Evolutionary conservation across 495 filamentous ascomycete species (phyloP).

Genomic region (Penicillium lividum): DNA sequence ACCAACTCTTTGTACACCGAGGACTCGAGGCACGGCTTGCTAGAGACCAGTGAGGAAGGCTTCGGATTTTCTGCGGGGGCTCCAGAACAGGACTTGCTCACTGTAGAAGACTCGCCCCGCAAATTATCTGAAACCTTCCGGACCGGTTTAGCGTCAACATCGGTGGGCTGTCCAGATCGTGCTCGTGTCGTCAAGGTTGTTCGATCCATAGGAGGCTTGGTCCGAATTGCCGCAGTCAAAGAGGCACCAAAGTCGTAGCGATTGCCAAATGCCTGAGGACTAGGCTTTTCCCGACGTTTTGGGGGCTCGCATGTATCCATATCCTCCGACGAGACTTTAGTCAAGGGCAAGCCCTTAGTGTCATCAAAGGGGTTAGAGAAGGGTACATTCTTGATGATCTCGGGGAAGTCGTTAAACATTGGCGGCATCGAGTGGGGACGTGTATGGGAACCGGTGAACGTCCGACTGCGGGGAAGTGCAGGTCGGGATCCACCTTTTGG

Average conservation of each 20-base stretch:
- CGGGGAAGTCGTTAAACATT: slow-evolving; percentile 70
- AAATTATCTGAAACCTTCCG: slow-evolving; percentile 16
- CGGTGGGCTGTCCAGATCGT: slow-evolving; percentile 26
- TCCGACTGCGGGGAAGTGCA: slow-evolving; percentile 74
- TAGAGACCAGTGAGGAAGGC: slow-evolving; percentile 51
- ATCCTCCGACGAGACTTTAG: slow-evolving; percentile 31
- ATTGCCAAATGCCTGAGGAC: slow-evolving; percentile 79
- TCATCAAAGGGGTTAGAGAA: slow-evolving; percentile 58
- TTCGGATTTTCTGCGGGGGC: slow-evolving; percentile 31
- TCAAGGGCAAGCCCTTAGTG: slow-evolving; percentile 52
- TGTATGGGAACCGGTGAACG: slow-evolving; percentile 42
- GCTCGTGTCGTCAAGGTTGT: slow-evolving; percentile 45
- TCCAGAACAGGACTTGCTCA: slow-evolving; percentile 22
- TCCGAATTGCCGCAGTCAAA: slow-evolving; percentile 76
- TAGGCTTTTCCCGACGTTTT: slow-evolving; percentile 57
- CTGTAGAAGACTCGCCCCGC: slow-evolving; percentile 20
- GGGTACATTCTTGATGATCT: slow-evolving; percentile 55
- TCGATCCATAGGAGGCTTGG: slow-evolving; percentile 54
- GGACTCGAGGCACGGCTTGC: slow-evolving; percentile 73
- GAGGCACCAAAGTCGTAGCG: slow-evolving; percentile 94
- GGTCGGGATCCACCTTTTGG: slow-evolving; percentile 57
- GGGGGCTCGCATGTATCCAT: slow-evolving; percentile 45
- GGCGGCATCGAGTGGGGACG: slow-evolving; percentile 65
- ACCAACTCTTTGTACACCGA: slow-evolving; percentile 90
- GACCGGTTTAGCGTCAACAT: slow-evolving; percentile 10